Evolutionary conservation across 768 basidiomycete species (phyloP).

Genomic region (Tubosaeta sp.): DNA sequence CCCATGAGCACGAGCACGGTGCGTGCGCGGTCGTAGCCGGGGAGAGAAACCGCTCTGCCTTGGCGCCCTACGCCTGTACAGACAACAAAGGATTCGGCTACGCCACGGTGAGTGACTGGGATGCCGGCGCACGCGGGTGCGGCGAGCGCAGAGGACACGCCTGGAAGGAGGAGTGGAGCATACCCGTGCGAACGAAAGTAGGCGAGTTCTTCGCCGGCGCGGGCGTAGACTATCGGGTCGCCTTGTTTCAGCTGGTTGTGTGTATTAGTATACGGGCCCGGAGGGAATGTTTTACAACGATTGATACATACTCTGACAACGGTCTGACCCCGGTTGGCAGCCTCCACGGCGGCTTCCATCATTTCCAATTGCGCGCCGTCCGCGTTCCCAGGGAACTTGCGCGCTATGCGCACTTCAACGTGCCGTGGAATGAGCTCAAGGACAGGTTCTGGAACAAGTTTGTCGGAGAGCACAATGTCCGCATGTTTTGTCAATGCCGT

Average conservation of each 20-base stretch:
- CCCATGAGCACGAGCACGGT: slow-evolving; percentile 93
- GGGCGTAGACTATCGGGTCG: slow-evolving; percentile 92
- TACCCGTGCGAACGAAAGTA: slow-evolving; percentile 87
- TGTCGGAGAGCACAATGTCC: slow-evolving; percentile 90
- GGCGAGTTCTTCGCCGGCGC: slow-evolving; percentile 91
- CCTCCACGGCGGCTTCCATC: slow-evolving; percentile 88
- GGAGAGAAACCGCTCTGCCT: slow-evolving; percentile 80
- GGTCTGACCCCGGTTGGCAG: slow-evolving; percentile 70
- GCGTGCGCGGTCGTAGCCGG: slow-evolving; percentile 77
- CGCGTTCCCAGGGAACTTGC: slow-evolving; percentile 96
- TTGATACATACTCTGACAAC: slow-evolving; percentile 72
- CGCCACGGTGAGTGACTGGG: slow-evolving; percentile 93
- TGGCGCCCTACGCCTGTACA: slow-evolving; percentile 92
- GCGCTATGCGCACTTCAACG: slow-evolving; percentile 80
- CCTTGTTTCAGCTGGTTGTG: slow-evolving; percentile 83
- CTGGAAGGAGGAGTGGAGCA: slow-evolving; percentile 82
- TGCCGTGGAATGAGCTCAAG: slow-evolving; percentile 75
- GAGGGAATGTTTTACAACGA: background rate
- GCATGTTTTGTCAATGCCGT: slow-evolving; percentile 73
- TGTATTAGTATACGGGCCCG: background rate
- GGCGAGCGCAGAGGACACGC: slow-evolving; percentile 85
- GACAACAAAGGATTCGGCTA: slow-evolving; percentile 82
- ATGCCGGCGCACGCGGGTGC: slow-evolving; percentile 88
- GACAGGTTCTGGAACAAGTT: slow-evolving; percentile 88
- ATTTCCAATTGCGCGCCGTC: slow-evolving; percentile 93